Percentiles rank a stretch among this genome's conserved stretches.
Evolutionary conservation across 2,329 filamentous ascomycete species (phyloP).

Genomic region (Delphinella strobiligena): DNA sequence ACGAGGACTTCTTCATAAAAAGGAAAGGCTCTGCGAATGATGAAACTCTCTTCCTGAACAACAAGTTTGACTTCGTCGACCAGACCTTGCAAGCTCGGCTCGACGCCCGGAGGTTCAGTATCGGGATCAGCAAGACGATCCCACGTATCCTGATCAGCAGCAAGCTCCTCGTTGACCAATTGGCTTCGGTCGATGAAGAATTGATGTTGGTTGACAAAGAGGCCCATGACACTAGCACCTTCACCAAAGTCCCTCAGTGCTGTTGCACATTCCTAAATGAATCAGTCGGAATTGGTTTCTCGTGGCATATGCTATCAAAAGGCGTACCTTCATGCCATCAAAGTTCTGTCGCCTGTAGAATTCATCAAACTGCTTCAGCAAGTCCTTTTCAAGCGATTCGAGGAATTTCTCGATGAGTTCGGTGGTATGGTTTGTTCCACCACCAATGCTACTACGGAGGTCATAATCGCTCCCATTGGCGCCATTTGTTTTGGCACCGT

Average conservation of each 20-base stretch:
- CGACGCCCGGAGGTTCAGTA: slow-evolving; percentile 78
- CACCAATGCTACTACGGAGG: slow-evolving; percentile 27
- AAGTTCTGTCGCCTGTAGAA: slow-evolving; percentile 93
- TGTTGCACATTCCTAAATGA: slow-evolving; percentile 63
- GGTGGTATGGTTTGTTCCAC: slow-evolving; percentile 30
- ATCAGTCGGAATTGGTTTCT: background rate
- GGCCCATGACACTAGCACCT: slow-evolving; percentile 83
- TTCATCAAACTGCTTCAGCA: slow-evolving; percentile 92
- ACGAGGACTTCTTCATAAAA: slow-evolving; percentile 89
- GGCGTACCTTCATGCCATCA: slow-evolving; percentile 69
- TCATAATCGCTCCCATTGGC: slow-evolving; percentile 15
- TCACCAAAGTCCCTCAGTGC: slow-evolving; percentile 94
- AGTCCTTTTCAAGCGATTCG: slow-evolving; percentile 87
- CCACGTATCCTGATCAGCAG: slow-evolving; percentile 62
- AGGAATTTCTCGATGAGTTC: slow-evolving; percentile 95
- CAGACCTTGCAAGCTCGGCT: slow-evolving; percentile 81
- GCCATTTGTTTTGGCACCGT: slow-evolving; percentile 13
- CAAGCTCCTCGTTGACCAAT: slow-evolving; percentile 75
- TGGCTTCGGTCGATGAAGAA: slow-evolving; percentile 98
- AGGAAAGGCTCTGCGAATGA: slow-evolving; percentile 92
- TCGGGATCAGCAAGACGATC: slow-evolving; percentile 90
- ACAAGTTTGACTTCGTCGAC: slow-evolving; percentile 91
- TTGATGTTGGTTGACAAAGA: slow-evolving; percentile 97
- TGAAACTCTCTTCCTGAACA: slow-evolving; percentile 92
- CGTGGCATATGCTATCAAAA: background rate